Conservation (phyloP, 768 basidiomycete species). For the Rhizopogon sp. region DNA sequence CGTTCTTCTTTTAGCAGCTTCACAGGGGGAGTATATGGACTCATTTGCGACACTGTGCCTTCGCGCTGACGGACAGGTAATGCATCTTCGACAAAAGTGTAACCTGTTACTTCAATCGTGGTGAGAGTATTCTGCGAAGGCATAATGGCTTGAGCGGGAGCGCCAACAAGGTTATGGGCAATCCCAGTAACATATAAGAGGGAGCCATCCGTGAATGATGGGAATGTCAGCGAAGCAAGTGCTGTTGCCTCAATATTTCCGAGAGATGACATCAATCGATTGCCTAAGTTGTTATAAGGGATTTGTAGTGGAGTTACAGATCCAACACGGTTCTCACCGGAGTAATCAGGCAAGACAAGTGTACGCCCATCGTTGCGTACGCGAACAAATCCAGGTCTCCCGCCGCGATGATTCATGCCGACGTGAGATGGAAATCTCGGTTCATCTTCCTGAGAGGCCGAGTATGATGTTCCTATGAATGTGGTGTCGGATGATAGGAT, state of each 20-base stretch:
- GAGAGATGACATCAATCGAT: conserved; percentile 56
- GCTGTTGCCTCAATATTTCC: conserved; percentile 61
- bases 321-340: conserved; percentile 29
- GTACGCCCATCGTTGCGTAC: conserved; percentile 50
- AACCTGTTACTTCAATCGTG: conserved; percentile 45
- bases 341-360: conserved; percentile 57
- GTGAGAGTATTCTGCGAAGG: conserved; percentile 51
- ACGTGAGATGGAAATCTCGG: conserved; percentile 47
- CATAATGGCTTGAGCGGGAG: conserved; percentile 42
- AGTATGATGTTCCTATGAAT: conserved; percentile 53
- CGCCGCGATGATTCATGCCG: conserved; percentile 66
- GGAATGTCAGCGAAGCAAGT: conserved; percentile 50
- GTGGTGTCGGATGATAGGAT: conserved; percentile 49
- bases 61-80: conserved; percentile 48
- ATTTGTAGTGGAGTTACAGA: not conserved
- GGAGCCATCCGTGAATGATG: conserved; percentile 48
- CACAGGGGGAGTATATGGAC: conserved; percentile 60
- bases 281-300: conserved; percentile 33
- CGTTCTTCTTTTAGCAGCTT: conserved; percentile 48
- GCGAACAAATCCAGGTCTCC: conserved; percentile 55
- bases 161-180: conserved; percentile 46
- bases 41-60: conserved; percentile 23
- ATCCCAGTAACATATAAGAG: conserved; percentile 63
- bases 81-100: conserved; percentile 47
- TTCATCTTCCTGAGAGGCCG: conserved; percentile 31